These are phyloP conservation scores for Pisolithus orientalis DNA, from an alignment of 768 basidiomycete genomes.

Conservation along the genomic window DNA sequence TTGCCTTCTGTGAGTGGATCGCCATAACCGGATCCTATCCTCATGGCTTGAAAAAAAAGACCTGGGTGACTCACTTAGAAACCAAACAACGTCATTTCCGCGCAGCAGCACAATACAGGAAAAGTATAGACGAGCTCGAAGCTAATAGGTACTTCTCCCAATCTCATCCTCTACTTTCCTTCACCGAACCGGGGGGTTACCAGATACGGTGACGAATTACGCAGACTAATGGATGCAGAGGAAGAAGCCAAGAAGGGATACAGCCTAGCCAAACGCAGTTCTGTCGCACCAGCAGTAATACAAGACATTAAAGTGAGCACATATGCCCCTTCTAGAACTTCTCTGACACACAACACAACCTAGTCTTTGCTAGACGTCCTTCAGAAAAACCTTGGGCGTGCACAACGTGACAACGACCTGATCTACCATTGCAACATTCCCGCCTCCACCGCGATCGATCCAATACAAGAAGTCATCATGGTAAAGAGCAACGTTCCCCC, in stretches of 20 bases:
- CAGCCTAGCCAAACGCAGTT: conserved; percentile 56
- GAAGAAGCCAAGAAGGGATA: conserved; percentile 63
- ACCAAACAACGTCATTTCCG: conserved; percentile 81
- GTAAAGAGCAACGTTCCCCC: conserved; percentile 53
- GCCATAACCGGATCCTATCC: not conserved
- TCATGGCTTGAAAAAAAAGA: conserved; percentile 27
- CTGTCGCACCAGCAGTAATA: conserved; percentile 55
- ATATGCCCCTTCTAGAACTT: not conserved
- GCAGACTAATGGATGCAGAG: conserved; percentile 66
- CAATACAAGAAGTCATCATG: conserved; percentile 60
- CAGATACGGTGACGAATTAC: conserved; percentile 87
- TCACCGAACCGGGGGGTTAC: conserved; percentile 6
- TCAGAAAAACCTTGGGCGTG: conserved; percentile 58
- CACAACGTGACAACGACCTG: conserved; percentile 88
- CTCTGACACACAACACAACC: not conserved
- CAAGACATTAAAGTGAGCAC: conserved; percentile 71
- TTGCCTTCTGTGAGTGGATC: conserved; percentile 48
- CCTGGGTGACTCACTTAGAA: conserved; percentile 76
- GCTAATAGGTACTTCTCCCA: conserved; percentile 48
- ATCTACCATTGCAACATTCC: conserved; percentile 92
- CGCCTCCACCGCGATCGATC: conserved; percentile 55
- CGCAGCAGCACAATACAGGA: conserved; percentile 84
- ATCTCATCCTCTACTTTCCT: not conserved
- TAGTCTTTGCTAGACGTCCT: conserved; percentile 76
- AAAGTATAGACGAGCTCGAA: conserved; percentile 84